Conservation (phyloP, 2,329 filamentous ascomycete species). For the Bipolaris victoriae region DNA sequence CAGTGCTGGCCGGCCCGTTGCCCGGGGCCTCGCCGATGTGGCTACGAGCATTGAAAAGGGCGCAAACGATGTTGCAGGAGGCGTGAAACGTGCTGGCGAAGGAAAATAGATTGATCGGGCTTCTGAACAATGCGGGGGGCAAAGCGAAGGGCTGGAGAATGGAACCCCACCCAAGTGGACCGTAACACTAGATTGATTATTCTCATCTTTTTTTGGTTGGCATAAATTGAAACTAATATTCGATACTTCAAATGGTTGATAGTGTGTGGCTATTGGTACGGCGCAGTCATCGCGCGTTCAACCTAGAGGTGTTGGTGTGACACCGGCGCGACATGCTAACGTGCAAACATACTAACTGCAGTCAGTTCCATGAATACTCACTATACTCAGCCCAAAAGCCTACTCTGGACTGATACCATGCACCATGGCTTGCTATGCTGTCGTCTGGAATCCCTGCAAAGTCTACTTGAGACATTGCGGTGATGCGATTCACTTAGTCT, state of each 20-base stretch:
- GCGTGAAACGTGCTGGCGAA: constrained; percentile 56
- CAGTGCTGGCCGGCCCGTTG: constrained; percentile 51
- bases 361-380: neutral
- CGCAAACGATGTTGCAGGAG: constrained; percentile 51
- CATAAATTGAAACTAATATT: neutral
- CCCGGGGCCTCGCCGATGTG: constrained; percentile 51
- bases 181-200: neutral
- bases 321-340: constrained; percentile 2
- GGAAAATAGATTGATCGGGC: constrained; percentile 45
- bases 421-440: neutral
- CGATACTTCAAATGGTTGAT: neutral
- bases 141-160: neutral
- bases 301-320: constrained; percentile 2
- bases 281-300: neutral
- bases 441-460: neutral
- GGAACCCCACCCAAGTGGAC: neutral
- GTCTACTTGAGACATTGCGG: neutral
- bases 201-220: neutral
- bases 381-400: neutral
- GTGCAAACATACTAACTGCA: neutral
- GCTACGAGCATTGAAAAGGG: constrained; percentile 55
- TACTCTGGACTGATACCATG: neutral
- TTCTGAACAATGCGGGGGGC: neutral
- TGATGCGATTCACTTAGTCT: neutral
- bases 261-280: neutral